Percentiles rank a stretch among this genome's conserved stretches.
Conservation (phyloP, 805 yeast genomes). For the Metschnikowia proteae region DNA sequence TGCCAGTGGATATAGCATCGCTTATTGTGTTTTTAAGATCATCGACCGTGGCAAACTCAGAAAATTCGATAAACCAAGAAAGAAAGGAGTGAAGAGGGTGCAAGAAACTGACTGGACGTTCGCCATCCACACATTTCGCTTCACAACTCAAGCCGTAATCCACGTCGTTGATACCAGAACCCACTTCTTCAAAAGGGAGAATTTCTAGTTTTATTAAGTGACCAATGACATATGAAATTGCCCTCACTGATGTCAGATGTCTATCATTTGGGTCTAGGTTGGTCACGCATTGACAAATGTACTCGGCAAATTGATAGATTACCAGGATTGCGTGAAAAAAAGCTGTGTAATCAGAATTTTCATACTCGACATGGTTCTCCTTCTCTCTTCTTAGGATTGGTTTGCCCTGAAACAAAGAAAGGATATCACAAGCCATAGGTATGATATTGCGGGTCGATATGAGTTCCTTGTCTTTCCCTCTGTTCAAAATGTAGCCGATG, state of each 20-base stretch:
- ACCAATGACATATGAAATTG: conserved; percentile 29
- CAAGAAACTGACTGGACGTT: conserved; percentile 58
- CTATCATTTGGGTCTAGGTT: conserved; percentile 16
- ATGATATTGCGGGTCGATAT: conserved; percentile 47
- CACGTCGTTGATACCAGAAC: conserved; percentile 9
- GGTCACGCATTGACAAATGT: conserved; percentile 45
- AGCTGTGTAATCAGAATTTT: conserved; percentile 74
- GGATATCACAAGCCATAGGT: conserved; percentile 59
- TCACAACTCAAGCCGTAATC: conserved; percentile 17
- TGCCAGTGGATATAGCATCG: background rate
- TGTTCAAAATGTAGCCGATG: conserved; percentile 68
- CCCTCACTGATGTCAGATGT: conserved; percentile 20
- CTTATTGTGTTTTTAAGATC: conserved; percentile 10
- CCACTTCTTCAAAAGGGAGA: background rate
- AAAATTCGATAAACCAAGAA: conserved; percentile 65
- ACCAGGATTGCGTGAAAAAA: conserved; percentile 68
- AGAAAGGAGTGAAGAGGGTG: conserved; percentile 78
- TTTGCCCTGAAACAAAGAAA: conserved; percentile 70
- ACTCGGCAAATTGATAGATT: conserved; percentile 58
- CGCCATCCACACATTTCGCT: conserved; percentile 12
- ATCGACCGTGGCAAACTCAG: conserved; percentile 24
- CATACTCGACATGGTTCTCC: conserved; percentile 84
- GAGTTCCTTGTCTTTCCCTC: conserved; percentile 54
- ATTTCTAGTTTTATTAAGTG: conserved; percentile 30
- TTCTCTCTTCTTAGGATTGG: conserved; percentile 74